Base-by-base conservation (phyloP, 2,329 filamentous ascomycete species). In the Colletotrichum sp. region DNA sequence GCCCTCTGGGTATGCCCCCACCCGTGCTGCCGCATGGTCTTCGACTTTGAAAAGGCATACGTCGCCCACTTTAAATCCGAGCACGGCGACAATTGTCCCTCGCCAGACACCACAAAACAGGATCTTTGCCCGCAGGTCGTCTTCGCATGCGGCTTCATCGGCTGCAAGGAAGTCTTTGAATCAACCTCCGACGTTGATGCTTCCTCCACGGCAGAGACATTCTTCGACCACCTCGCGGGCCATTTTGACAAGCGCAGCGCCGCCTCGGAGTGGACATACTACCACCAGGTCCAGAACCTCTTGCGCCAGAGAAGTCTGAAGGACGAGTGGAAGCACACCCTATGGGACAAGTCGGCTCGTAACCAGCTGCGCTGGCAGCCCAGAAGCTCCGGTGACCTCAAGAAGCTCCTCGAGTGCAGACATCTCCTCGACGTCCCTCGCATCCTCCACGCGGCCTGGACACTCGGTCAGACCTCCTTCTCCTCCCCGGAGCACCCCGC, bases 181-280 rank as follows among this genome's bases (percentile, higher is more conserved):
- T 84, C 86, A 16, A 76, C 81, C 2, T 81, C 76, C 65, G 83
- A 80, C 18, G 83, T 85, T 15, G 86, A 86, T 36, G 84, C 86
- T 3, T 79, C 82, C 5, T 75, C 81, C 26, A 82, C 83, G 26
- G 84, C 84, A 18, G 86, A 88, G 76, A 87, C 85, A 78, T 87
- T 87, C 80, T 87, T 88, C 78, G 87, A 87, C 77, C 86, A 88
- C 77, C 86, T 88, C 69, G 87, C 86, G 52, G 87, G 87, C 79
- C 86, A 88, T 76, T 88, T 88, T 28, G 86, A 87, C 76, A 71
- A 62, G 34, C n/a, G 57, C 15, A 34, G 39, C 26, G 21, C 10
- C 15, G 12, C 36, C 52, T 62, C 69, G 3, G 83, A 85, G 60
- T 88, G 86, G 86, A 85, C 87, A 69, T 88, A 87, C 79, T 83